phyloP scores from a whole-genome alignment of 345 rosid genomes.

The Pistacia integerrima region DNA sequence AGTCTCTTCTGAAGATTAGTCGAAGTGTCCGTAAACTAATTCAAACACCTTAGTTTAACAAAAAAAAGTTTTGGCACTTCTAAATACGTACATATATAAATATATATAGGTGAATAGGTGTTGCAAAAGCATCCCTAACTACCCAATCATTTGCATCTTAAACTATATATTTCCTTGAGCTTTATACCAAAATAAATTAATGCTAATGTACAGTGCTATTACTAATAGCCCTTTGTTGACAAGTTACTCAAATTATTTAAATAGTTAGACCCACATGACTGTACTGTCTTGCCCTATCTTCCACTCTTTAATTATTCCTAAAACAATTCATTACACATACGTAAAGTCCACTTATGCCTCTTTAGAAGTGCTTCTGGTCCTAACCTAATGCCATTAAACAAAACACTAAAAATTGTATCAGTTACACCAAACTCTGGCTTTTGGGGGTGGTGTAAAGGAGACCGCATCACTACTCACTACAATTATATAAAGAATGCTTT shows the following conservation, averaged over 20 bases:
- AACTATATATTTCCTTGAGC: not conserved
- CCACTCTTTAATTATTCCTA: not conserved
- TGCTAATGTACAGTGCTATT: not conserved
- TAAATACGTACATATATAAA: too few species aligned
- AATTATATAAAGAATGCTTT: too few species aligned
- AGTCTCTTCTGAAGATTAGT: too few species aligned
- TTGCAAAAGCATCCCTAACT: constrained; percentile 33
- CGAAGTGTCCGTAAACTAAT: too few species aligned
- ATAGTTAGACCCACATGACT: not conserved
- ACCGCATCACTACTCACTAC: too few species aligned
- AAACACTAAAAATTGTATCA: not conserved
- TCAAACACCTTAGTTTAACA: too few species aligned
- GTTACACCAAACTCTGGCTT: constrained; percentile 7
- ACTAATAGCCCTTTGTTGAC: not conserved
- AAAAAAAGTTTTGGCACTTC: too few species aligned
- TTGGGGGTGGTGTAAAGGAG: not conserved
- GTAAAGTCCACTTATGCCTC: not conserved
- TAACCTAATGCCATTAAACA: constrained; percentile 1
- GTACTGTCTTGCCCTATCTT: not conserved
- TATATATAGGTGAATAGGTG: constrained; percentile 8
- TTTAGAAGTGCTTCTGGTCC: not conserved
- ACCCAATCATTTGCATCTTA: constrained; percentile 34
- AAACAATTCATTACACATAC: not conserved
- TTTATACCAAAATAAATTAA: not conserved
- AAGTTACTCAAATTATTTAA: not conserved